Conservation (phyloP, 2,329 filamentous ascomycete species). For the Paraphoma sp. region DNA sequence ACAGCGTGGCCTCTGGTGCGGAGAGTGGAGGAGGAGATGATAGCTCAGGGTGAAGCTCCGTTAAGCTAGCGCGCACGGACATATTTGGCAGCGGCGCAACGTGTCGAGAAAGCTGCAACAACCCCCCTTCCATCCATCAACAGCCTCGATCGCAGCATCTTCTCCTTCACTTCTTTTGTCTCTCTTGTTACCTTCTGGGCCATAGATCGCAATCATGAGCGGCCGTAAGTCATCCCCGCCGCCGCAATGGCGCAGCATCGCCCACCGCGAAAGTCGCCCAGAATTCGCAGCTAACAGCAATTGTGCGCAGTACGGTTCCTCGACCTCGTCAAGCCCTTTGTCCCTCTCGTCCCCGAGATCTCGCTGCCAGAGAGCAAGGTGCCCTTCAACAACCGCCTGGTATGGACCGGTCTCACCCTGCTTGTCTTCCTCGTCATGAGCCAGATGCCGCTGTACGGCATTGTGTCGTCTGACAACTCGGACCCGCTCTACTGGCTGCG, state of each 20-base stretch:
- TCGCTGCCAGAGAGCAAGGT: slow-evolving; percentile 88
- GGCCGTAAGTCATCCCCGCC: slow-evolving; percentile 59
- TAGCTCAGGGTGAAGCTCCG: slow-evolving; percentile 35
- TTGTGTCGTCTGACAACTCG: slow-evolving; percentile 94
- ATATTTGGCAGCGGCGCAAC: slow-evolving; percentile 35
- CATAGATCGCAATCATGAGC: slow-evolving; percentile 60
- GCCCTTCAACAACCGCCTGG: slow-evolving; percentile 85
- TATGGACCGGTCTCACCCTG: slow-evolving; percentile 71
- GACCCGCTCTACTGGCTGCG: slow-evolving; percentile 99
- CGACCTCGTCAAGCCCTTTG: slow-evolving; percentile 99
- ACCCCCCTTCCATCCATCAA: slow-evolving; percentile 40
- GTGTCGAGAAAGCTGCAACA: slow-evolving; percentile 37
- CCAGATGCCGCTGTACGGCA: slow-evolving; percentile 95
- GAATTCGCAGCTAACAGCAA: slow-evolving; percentile 27
- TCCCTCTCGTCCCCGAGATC: slow-evolving; percentile 99
- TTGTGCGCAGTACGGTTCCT: slow-evolving; percentile 85
- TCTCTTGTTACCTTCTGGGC: slow-evolving; percentile 41
- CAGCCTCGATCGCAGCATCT: slow-evolving; percentile 30
- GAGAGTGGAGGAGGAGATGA: slow-evolving; percentile 22
- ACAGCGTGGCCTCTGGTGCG: slow-evolving; percentile 32
- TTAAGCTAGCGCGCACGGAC: slow-evolving; percentile 22
- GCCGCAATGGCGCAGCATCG: slow-evolving; percentile 27
- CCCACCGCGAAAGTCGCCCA: slow-evolving; percentile 12
- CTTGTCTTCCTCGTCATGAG: slow-evolving; percentile 99
- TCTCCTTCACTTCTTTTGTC: slow-evolving; percentile 40